Percentiles rank a stretch among this genome's conserved stretches.
phyloP scores from a whole-genome alignment of 139 green algal genomes.

The Picochlorum sp. region DNA sequence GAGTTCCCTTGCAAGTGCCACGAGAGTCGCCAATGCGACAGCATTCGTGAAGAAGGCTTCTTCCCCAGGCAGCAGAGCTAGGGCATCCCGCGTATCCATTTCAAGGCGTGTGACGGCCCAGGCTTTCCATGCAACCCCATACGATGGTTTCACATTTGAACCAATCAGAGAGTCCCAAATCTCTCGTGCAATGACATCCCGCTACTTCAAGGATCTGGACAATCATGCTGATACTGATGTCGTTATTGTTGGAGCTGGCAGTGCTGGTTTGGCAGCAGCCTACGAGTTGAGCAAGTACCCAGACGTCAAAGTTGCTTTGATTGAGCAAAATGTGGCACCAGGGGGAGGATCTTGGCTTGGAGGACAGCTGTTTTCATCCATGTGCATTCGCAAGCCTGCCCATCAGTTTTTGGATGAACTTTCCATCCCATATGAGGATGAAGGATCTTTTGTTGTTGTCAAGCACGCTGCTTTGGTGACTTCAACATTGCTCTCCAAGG shows the following conservation, averaged over 20 bases:
- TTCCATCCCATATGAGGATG: conserved; percentile 79
- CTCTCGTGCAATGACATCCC: conserved; percentile 73
- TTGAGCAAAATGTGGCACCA: conserved; percentile 66
- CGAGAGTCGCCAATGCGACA: too few relatives aligned
- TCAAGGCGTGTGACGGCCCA: too few relatives aligned
- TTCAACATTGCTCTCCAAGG: conserved; percentile 88
- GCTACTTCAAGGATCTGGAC: conserved; percentile 91
- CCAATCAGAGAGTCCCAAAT: conserved; percentile 66
- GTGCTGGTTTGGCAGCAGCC: conserved; percentile 78
- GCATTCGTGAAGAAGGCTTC: too few relatives aligned
- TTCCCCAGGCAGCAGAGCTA: background rate
- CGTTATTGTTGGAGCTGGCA: conserved; percentile 50
- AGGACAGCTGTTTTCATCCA: conserved; percentile 41
- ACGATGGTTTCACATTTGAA: conserved; percentile 49
- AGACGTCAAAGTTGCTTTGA: conserved; percentile 83
- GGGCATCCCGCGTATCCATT: background rate
- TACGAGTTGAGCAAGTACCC: conserved; percentile 93
- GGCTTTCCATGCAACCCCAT: conserved; percentile 7
- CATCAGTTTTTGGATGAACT: conserved; percentile 84
- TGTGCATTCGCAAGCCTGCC: conserved; percentile 84
- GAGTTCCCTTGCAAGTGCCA: too few relatives aligned
- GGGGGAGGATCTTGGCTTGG: conserved; percentile 91
- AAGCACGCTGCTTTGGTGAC: conserved; percentile 91
- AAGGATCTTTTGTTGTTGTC: conserved; percentile 89
- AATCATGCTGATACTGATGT: conserved; percentile 63